Evolutionary conservation across 2,329 filamentous ascomycete species (phyloP).

Genomic region (Orbilia oligospora): DNA sequence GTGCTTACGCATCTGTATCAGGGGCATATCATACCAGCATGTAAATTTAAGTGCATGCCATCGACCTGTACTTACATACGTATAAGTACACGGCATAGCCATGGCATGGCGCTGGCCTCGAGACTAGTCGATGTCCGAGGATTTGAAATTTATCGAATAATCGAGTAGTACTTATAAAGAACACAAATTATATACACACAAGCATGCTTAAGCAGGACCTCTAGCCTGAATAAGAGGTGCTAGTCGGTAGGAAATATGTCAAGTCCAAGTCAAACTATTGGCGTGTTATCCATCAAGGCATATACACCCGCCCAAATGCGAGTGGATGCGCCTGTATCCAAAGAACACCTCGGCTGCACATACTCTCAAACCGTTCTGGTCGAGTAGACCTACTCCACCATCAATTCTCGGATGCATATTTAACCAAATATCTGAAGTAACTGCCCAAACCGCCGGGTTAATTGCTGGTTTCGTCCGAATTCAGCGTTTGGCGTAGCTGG

Average conservation of each 20-base stretch:
- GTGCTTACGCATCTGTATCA: slow-evolving; percentile 27
- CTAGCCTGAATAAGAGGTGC: neutral
- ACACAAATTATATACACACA: too few species aligned
- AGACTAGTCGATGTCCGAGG: too few species aligned
- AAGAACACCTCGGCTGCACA: slow-evolving; percentile 41
- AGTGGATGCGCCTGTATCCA: neutral
- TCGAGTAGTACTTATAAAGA: too few species aligned
- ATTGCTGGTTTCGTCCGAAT: slow-evolving; percentile 37
- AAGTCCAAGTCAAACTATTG: slow-evolving; percentile 3
- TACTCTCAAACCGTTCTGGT: slow-evolving; percentile 3
- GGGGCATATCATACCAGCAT: too few species aligned
- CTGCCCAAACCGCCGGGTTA: slow-evolving; percentile 48
- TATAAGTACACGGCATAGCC: too few species aligned
- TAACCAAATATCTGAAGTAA: slow-evolving; percentile 38
- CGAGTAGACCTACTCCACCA: slow-evolving; percentile 52
- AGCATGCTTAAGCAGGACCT: neutral
- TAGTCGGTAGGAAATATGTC: neutral
- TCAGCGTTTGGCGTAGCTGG: slow-evolving; percentile 42
- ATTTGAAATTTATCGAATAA: too few species aligned
- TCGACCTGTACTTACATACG: too few species aligned
- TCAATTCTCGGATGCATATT: slow-evolving; percentile 50
- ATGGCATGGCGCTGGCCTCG: too few species aligned
- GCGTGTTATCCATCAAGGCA: neutral
- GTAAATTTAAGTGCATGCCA: too few species aligned
- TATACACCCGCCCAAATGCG: slow-evolving; percentile 24